Percentiles rank a stretch among this genome's conserved stretches.
These are phyloP conservation scores for Exophiala alcalophila DNA, from an alignment of 2,329 filamentous ascomycete species.

Conservation along the genomic window DNA sequence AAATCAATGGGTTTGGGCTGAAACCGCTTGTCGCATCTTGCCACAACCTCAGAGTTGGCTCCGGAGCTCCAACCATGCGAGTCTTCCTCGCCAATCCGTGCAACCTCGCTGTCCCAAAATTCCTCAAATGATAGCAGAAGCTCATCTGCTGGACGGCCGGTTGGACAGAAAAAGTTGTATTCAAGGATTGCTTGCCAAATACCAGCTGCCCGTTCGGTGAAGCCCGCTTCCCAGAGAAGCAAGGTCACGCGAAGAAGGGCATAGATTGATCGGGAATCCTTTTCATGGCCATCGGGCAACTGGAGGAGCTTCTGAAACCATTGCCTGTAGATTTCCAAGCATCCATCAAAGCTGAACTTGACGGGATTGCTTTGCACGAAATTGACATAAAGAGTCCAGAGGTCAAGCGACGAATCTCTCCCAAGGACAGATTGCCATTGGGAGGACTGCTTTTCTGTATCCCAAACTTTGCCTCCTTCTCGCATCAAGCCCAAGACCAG, in stretches of 20 bases:
- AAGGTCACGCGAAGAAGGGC: constrained; percentile 71
- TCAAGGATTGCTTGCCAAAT: constrained; percentile 83
- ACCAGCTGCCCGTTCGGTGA: constrained; percentile 70
- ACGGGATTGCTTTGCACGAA: constrained; percentile 66
- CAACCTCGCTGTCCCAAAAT: constrained; percentile 84
- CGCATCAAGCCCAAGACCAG: constrained; percentile 68
- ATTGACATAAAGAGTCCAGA: constrained; percentile 74
- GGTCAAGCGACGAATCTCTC: constrained; percentile 56
- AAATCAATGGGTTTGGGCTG: constrained; percentile 35
- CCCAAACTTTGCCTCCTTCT: constrained; percentile 74
- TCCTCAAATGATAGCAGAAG: constrained; percentile 54
- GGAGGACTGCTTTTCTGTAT: constrained; percentile 55
- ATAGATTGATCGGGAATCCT: constrained; percentile 56
- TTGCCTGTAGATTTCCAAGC: constrained; percentile 58
- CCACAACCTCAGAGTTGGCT: constrained; percentile 16
- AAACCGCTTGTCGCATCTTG: constrained; percentile 26
- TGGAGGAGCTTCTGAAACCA: constrained; percentile 50
- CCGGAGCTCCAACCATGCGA: constrained; percentile 65
- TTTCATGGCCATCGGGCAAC: constrained; percentile 21
- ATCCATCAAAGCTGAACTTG: constrained; percentile 65
- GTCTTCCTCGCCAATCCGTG: constrained; percentile 70
- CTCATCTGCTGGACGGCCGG: constrained; percentile 12
- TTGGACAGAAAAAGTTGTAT: constrained; percentile 61
- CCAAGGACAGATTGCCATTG: constrained; percentile 65
- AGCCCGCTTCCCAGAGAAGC: constrained; percentile 74